Conservation (phyloP, 2,329 filamentous ascomycete genomes). For the Hymenotorrendiella dingleyae region DNA sequence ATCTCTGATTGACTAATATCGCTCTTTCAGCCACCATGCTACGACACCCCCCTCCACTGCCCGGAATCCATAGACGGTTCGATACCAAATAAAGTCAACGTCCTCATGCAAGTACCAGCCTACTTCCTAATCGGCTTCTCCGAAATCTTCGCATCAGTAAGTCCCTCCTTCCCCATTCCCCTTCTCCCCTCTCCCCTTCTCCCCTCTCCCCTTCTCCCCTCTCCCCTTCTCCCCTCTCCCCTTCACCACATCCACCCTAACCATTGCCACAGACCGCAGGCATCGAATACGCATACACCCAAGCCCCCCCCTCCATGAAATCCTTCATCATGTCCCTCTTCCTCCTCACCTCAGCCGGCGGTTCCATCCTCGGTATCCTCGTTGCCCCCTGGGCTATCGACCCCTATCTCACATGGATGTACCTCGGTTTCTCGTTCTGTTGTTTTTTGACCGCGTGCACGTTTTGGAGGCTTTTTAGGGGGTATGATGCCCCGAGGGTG, state of each 20-base stretch:
- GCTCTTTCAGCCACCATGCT: conserved; percentile 47
- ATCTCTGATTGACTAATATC: too few species aligned
- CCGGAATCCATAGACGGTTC: conserved; percentile 27
- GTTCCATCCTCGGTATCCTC: conserved; percentile 37
- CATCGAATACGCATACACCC: conserved; percentile 69
- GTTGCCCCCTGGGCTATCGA: conserved; percentile 34
- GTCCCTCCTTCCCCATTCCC: too few species aligned
- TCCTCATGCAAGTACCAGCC: conserved; percentile 46
- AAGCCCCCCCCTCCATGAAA: conserved; percentile 65
- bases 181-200: too few species aligned
- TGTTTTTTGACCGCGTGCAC: too few species aligned
- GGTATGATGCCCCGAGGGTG: too few species aligned
- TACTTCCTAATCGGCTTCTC: conserved; percentile 50
- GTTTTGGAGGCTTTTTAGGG: too few species aligned
- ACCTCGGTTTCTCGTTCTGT: too few species aligned
- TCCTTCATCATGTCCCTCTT: conserved; percentile 53
- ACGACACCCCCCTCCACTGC: conserved; percentile 40
- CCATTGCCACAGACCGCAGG: too few species aligned
- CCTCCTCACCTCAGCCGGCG: conserved; percentile 52
- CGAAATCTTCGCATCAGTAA: conserved; percentile 61
- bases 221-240: too few species aligned
- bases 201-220: too few species aligned
- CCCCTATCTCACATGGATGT: conserved; percentile 37
- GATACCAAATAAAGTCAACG: conserved; percentile 45
- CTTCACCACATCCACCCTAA: too few species aligned